phyloP scores from a whole-genome alignment of 2,329 filamentous ascomycete genomes.

The Cadophora gregata region DNA sequence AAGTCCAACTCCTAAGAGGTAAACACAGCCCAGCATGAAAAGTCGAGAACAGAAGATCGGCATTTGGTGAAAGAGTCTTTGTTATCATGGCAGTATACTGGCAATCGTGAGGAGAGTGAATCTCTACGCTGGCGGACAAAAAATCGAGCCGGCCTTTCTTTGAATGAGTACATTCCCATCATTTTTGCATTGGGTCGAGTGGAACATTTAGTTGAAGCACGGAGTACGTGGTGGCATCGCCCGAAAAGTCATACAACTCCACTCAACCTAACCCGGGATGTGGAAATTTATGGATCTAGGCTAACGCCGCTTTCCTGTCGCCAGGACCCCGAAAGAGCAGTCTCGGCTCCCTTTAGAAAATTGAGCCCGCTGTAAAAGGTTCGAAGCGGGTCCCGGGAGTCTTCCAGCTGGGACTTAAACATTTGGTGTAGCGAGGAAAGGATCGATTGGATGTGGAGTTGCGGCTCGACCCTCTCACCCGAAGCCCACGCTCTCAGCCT shows the following conservation, averaged over 20 bases:
- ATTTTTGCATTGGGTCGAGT: neutral
- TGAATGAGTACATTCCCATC: neutral
- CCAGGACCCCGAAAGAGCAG: neutral
- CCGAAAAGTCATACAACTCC: too few relatives aligned
- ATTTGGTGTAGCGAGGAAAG: neutral
- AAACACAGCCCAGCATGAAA: neutral
- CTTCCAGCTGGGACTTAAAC: neutral
- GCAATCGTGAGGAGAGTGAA: neutral
- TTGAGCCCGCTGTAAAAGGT: neutral
- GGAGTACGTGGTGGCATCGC: neutral
- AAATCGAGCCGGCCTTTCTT: neutral
- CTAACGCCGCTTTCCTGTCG: neutral
- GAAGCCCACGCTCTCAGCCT: neutral
- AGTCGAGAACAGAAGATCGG: neutral
- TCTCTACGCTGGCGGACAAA: neutral
- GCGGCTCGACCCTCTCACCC: constrained; percentile 9
- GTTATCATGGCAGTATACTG: neutral
- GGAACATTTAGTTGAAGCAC: neutral
- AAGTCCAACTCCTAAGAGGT: neutral
- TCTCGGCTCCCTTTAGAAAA: neutral
- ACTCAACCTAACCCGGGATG: neutral
- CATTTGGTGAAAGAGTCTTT: neutral
- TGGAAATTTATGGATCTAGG: neutral
- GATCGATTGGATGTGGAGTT: neutral
- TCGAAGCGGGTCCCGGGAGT: neutral